Base-by-base conservation (phyloP, 495 filamentous ascomycete species). In the Clohesyomyces aquaticus region DNA sequence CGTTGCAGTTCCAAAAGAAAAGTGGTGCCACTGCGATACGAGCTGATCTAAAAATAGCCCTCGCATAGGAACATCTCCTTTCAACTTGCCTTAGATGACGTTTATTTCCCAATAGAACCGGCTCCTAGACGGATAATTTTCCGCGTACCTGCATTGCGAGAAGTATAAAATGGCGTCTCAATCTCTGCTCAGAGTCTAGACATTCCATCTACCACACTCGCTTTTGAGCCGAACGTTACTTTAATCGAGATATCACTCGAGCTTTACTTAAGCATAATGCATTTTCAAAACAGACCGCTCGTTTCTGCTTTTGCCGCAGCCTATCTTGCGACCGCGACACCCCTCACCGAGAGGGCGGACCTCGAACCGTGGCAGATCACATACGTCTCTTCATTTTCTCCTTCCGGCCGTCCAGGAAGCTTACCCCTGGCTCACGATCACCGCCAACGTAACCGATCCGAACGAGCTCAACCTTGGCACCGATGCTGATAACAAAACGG, bases 281-380 rank as follows among this genome's bases (percentile, higher is more conserved):
- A 55, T 25, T 51, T 56, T 28, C 10, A 52, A 43, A 41, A 4
- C 29, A 43, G 28, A n/a, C 3, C 38, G 14, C 16, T 58, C 53
- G 29, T 45, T 27, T 38, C 53, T n/a, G 2, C 57, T 25, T 27
- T 58, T 9, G 28, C 29, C 43, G 10, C 29, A 12, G 28, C 42
- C 28, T 16, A 41, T 49, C 21, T 29, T 16, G 32, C 32, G 11
- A 23, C 55, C 56, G 43, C 56, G 14, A 27, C 41, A 1, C 56
- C 56, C 3, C 23, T 63, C 29, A 23, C 26, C 19, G 9, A 25
- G 18, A 28, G 52, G 32, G n/a, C 55, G 41, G 22, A 22, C 25
- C 63, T 66, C 19, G n/a, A 52, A 18, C 63, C 63, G 6, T 66
- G 63, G 63, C 63, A 66, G 42, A 16, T 66, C 51, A 41, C 48